A percentile compares a stretch with the other conserved stretches of the same genome.
Evolutionary conservation across 495 filamentous ascomycete species (phyloP).

Genomic region (Amphirosellinia nigrospora): DNA sequence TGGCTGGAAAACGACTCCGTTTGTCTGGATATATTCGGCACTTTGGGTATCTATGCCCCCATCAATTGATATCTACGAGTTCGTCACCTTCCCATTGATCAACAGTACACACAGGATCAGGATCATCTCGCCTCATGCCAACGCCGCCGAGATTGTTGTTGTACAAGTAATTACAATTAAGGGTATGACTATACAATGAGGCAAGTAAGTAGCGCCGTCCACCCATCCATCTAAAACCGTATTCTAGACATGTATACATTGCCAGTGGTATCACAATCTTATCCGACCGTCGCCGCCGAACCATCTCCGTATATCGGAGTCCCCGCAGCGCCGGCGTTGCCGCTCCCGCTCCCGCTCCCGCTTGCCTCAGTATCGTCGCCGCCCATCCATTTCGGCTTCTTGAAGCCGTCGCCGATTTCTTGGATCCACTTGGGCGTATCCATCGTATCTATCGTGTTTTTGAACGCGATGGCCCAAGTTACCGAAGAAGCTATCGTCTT

Average conservation of each 20-base stretch:
- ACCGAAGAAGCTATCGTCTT: conserved; percentile 82
- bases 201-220: background rate
- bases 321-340: conserved; percentile 29
- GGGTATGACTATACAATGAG: conserved; percentile 5
- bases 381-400: conserved; percentile 86
- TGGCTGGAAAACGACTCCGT: background rate
- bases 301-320: conserved; percentile 51
- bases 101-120: too few relatives aligned
- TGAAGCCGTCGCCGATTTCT: conserved; percentile 66
- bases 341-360: conserved; percentile 33
- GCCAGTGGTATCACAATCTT: conserved; percentile 24
- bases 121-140: too few relatives aligned
- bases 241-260: conserved; percentile 11
- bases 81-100: too few relatives aligned
- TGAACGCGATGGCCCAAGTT: conserved; percentile 82
- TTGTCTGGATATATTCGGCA: too few relatives aligned
- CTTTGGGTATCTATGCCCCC: too few relatives aligned
- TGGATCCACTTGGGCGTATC: conserved; percentile 82
- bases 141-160: background rate
- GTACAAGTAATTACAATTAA: conserved; percentile 22
- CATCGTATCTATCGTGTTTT: conserved; percentile 87
- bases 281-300: conserved; percentile 50
- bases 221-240: background rate
- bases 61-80: too few relatives aligned
- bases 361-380: conserved; percentile 51